Evolutionary conservation across 345 rosid species (phyloP).

Genomic region (thale cress (Arabidopsis thaliana)): DNA sequence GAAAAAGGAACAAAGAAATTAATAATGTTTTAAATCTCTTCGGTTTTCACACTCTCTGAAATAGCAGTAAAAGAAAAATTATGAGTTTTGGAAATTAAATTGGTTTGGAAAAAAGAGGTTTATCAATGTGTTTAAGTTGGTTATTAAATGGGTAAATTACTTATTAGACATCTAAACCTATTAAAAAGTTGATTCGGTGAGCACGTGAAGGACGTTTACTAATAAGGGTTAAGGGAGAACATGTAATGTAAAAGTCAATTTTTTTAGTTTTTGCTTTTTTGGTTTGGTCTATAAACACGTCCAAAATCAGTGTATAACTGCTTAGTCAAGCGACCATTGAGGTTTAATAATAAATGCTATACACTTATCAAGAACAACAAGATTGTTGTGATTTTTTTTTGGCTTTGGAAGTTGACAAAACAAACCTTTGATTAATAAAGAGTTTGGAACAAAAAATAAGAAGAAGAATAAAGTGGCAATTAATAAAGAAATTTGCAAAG

Average conservation of each 20-base stretch:
- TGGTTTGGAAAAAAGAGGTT: constrained; percentile 5
- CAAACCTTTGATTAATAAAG: background rate
- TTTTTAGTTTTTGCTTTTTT: background rate
- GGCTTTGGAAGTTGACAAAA: constrained; percentile 32
- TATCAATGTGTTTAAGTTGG: constrained; percentile 12
- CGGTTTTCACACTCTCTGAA: constrained; percentile 13
- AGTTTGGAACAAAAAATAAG: background rate
- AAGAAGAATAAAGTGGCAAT: too few species aligned
- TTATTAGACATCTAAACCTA: constrained; percentile 22
- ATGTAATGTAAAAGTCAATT: constrained; percentile 39
- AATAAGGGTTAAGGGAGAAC: constrained; percentile 17
- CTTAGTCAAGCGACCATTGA: constrained; percentile 30
- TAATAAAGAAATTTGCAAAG: too few species aligned
- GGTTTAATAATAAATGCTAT: constrained; percentile 39
- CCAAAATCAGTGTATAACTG: constrained; percentile 38
- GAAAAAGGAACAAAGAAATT: background rate
- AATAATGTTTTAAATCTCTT: background rate
- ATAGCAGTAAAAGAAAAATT: constrained; percentile 5
- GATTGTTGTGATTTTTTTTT: constrained; percentile 26
- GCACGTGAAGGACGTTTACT: constrained; percentile 44
- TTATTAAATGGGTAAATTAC: constrained; percentile 5
- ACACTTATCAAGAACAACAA: constrained; percentile 20
- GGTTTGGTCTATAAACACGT: constrained; percentile 29
- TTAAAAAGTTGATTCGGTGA: constrained; percentile 26
- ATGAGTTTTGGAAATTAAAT: background rate